A percentile compares a stretch with the other conserved stretches of the same genome.
Evolutionary conservation across 805 yeast genomes (phyloP).

Genomic region (Naumovozyma baii): DNA sequence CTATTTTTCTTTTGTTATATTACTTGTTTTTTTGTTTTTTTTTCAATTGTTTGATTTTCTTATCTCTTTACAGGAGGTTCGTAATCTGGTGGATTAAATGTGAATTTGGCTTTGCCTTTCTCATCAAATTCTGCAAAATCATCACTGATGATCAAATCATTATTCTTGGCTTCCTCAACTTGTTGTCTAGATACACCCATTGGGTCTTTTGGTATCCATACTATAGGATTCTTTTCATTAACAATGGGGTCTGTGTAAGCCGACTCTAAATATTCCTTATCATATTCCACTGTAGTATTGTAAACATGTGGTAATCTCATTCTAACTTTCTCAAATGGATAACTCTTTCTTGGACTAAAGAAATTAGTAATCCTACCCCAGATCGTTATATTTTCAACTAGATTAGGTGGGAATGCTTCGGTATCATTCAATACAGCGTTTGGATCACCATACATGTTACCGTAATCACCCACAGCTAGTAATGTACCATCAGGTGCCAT

Average conservation of each 20-base stretch:
- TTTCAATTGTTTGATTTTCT: not conserved
- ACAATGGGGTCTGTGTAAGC: conserved; percentile 28
- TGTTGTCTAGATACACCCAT: conserved; percentile 57
- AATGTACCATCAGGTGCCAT: not conserved
- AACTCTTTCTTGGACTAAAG: conserved; percentile 38
- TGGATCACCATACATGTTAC: conserved; percentile 18
- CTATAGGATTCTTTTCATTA: conserved; percentile 36
- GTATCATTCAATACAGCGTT: conserved; percentile 15
- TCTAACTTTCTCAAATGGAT: conserved; percentile 39
- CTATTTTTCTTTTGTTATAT: too few species aligned
- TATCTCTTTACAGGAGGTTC: conserved; percentile 28
- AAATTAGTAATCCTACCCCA: conserved; percentile 27
- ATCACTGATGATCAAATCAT: conserved; percentile 44
- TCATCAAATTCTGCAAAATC: conserved; percentile 49
- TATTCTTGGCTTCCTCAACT: conserved; percentile 45
- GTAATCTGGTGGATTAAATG: conserved; percentile 65
- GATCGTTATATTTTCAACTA: conserved; percentile 11
- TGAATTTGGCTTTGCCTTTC: conserved; percentile 42
- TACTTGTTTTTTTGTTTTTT: too few species aligned
- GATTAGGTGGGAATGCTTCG: conserved; percentile 21
- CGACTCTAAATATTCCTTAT: conserved; percentile 22
- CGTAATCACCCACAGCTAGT: conserved; percentile 17
- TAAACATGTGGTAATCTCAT: conserved; percentile 29
- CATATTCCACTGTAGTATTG: conserved; percentile 29
- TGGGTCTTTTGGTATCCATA: conserved; percentile 65